Percentiles rank a stretch among this genome's conserved stretches.
phyloP scores from a whole-genome alignment of 2,329 filamentous ascomycete genomes.

The Rugonectria rugulosa region DNA sequence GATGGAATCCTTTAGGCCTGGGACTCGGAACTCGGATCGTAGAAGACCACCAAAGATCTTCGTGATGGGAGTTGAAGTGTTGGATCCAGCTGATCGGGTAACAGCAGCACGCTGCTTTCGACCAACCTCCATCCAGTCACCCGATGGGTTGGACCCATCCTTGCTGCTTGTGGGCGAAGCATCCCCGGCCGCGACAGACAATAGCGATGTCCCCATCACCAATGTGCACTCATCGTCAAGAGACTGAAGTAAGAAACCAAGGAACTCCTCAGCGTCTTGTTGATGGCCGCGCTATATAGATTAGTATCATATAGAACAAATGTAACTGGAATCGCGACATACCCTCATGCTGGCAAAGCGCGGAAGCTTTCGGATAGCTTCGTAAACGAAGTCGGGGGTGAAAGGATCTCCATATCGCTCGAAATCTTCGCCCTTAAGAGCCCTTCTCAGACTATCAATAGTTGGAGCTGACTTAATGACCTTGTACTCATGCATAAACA shows the following conservation, averaged over 20 bases:
- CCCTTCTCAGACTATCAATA: constrained; percentile 74
- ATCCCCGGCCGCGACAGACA: constrained; percentile 43
- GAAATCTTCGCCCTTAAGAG: constrained; percentile 82
- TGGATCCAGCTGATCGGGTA: constrained; percentile 83
- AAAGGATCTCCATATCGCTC: constrained; percentile 92
- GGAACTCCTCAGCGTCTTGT: constrained; percentile 96
- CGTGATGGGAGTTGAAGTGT: constrained; percentile 81
- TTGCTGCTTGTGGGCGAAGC: constrained; percentile 34
- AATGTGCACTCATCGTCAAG: constrained; percentile 91
- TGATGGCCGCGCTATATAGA: constrained; percentile 81
- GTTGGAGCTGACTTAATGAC: constrained; percentile 81
- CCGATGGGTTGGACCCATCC: constrained; percentile 43
- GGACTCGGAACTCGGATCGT: constrained; percentile 86
- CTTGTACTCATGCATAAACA: constrained; percentile 94
- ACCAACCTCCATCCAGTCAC: constrained; percentile 90
- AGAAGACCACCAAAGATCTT: constrained; percentile 95
- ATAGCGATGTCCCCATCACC: constrained; percentile 62
- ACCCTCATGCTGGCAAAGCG: constrained; percentile 93
- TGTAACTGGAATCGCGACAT: constrained; percentile 52
- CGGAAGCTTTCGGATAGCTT: constrained; percentile 85
- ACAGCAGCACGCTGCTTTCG: constrained; percentile 87
- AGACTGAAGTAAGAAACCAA: constrained; percentile 90
- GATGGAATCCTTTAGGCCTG: constrained; percentile 87
- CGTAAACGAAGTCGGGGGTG: constrained; percentile 93
- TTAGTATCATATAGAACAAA: constrained; percentile 17